Percentiles rank a stretch among this genome's conserved stretches.
Conservation (phyloP, 768 basidiomycete species). For the Rhizopogon sp. region DNA sequence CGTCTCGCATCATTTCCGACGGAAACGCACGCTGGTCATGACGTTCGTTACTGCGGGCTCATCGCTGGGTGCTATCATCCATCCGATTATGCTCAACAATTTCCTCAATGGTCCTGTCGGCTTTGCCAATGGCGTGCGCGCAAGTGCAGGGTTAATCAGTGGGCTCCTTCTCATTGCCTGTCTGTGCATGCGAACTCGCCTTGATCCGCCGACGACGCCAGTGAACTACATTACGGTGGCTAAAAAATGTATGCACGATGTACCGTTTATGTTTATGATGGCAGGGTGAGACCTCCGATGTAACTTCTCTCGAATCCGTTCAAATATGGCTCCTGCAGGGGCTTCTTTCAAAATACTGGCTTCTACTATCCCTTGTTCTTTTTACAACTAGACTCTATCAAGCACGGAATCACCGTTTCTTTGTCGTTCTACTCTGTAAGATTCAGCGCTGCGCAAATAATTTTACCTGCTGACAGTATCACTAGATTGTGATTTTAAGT, state of each 20-base stretch:
- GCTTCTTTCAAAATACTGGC: constrained; percentile 27
- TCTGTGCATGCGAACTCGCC: constrained; percentile 32
- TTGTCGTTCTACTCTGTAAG: constrained; percentile 54
- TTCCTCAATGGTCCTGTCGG: constrained; percentile 10
- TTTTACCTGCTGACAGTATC: background rate
- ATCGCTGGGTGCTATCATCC: constrained; percentile 21
- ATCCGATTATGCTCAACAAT: constrained; percentile 28
- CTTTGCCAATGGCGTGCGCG: constrained; percentile 47
- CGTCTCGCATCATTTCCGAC: constrained; percentile 40
- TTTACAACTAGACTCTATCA: constrained; percentile 47
- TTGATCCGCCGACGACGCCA: constrained; percentile 24
- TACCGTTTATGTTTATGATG: constrained; percentile 14
- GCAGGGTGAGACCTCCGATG: constrained; percentile 12
- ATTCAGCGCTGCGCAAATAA: background rate
- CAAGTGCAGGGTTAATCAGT: constrained; percentile 39
- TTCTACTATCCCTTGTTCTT: constrained; percentile 52
- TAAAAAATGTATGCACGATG: constrained; percentile 10
- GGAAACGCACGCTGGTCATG: constrained; percentile 37
- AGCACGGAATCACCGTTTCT: constrained; percentile 38
- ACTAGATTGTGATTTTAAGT: constrained; percentile 50
- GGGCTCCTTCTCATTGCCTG: constrained; percentile 30
- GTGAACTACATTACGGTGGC: constrained; percentile 13
- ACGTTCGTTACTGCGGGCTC: constrained; percentile 37
- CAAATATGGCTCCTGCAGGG: constrained; percentile 4
- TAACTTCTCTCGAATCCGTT: background rate